phyloP scores from a whole-genome alignment of 2,329 filamentous ascomycete species.

The Pyricularia pennisetigena region DNA sequence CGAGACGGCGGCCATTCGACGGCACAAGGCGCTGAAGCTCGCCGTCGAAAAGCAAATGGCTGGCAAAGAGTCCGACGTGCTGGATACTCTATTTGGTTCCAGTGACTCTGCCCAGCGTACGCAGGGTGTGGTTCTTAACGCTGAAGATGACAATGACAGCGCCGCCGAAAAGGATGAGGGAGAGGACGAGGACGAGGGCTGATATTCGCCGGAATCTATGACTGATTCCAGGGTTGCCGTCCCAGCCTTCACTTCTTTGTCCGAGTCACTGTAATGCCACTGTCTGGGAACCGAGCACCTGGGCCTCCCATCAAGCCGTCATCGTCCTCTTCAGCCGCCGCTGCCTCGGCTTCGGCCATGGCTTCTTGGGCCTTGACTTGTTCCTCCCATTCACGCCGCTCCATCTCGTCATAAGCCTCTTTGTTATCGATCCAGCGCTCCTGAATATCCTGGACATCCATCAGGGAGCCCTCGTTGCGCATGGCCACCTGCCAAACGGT shows the following conservation, averaged over 20 bases:
- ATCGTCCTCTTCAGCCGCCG: slow-evolving; percentile 21
- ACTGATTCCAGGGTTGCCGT: neutral
- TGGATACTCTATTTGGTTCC: slow-evolving; percentile 18
- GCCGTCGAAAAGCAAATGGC: slow-evolving; percentile 46
- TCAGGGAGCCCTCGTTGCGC: slow-evolving; percentile 60
- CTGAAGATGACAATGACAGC: slow-evolving; percentile 35
- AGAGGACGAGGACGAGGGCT: slow-evolving; percentile 34
- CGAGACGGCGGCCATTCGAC: slow-evolving; percentile 78
- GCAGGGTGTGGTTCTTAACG: slow-evolving; percentile 33
- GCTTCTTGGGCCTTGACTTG: slow-evolving; percentile 34
- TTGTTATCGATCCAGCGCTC: slow-evolving; percentile 92
- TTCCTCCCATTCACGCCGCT: slow-evolving; percentile 65
- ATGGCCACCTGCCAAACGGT: slow-evolving; percentile 96
- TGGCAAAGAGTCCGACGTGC: slow-evolving; percentile 20
- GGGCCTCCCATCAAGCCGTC: slow-evolving; percentile 36
- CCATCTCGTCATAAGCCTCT: slow-evolving; percentile 75
- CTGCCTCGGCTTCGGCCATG: slow-evolving; percentile 19
- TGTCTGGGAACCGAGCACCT: slow-evolving; percentile 38
- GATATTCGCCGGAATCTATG: slow-evolving; percentile 25
- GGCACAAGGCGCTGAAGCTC: slow-evolving; percentile 63
- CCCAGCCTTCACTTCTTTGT: slow-evolving; percentile 40
- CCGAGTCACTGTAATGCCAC: slow-evolving; percentile 62
- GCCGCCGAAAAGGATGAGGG: slow-evolving; percentile 37
- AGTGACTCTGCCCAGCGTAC: slow-evolving; percentile 22
- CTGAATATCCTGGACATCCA: slow-evolving; percentile 84